Conservation (phyloP, 2,329 filamentous ascomycete genomes). For the Aspergillus phoenicis region DNA sequence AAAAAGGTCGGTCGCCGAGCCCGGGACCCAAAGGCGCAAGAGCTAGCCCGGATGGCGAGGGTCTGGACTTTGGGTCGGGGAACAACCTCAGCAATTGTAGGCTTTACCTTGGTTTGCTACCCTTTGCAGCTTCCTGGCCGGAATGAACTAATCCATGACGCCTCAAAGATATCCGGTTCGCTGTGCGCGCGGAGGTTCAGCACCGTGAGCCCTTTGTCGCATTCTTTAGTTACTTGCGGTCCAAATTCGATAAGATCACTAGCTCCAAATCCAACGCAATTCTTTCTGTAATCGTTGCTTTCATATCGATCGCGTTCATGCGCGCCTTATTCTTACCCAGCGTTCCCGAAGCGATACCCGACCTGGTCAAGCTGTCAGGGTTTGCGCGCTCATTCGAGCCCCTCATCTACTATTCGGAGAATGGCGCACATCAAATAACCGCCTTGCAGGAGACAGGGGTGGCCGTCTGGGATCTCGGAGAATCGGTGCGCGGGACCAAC, state of each 20-base stretch:
- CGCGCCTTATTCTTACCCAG: conserved; percentile 71
- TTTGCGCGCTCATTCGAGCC: conserved; percentile 92
- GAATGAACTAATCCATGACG: conserved; percentile 36
- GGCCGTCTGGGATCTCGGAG: conserved; percentile 91
- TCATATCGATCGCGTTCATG: conserved; percentile 67
- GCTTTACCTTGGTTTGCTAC: conserved; percentile 32
- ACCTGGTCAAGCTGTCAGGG: conserved; percentile 86
- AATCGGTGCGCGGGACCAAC: conserved; percentile 84
- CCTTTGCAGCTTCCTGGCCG: conserved; percentile 30
- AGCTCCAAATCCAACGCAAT: conserved; percentile 70
- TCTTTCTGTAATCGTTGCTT: conserved; percentile 60
- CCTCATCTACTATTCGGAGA: conserved; percentile 90
- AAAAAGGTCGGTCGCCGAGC: conserved; percentile 60
- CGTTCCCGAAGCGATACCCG: conserved; percentile 68
- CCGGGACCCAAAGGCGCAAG: conserved; percentile 42
- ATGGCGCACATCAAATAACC: conserved; percentile 80
- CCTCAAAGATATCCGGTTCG: conserved; percentile 77
- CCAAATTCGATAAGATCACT: conserved; percentile 62
- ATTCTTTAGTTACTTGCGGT: conserved; percentile 65
- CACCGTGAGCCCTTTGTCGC: conserved; percentile 84
- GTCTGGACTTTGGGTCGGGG: conserved; percentile 38
- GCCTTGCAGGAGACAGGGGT: conserved; percentile 89
- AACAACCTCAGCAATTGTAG: conserved; percentile 56
- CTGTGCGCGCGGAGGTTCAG: conserved; percentile 82
- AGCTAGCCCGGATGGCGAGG: conserved; percentile 37